Percentiles rank a stretch among this genome's conserved stretches.
Evolutionary conservation across 495 filamentous ascomycete species (phyloP).

Genomic region (Chlorociboria aeruginascens): DNA sequence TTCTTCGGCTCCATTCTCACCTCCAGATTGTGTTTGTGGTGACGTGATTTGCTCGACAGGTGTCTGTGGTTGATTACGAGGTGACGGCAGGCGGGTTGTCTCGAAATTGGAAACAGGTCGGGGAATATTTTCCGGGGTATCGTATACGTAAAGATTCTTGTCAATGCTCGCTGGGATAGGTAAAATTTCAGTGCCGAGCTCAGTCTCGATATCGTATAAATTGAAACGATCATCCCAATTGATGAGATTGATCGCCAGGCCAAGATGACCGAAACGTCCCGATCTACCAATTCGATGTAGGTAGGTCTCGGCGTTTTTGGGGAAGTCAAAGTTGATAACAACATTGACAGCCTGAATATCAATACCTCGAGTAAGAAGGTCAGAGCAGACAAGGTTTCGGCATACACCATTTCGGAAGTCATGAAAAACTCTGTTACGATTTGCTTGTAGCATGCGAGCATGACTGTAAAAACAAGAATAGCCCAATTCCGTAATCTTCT

Average conservation of each 20-base stretch:
- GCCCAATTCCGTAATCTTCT: slow-evolving; percentile 97
- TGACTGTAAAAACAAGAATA: slow-evolving; percentile 99
- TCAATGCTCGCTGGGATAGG: slow-evolving; percentile 90
- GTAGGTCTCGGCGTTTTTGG: slow-evolving; percentile 98
- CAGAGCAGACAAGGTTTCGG: slow-evolving; percentile 95
- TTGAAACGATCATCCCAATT: slow-evolving; percentile 99
- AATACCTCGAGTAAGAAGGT: slow-evolving; percentile 95
- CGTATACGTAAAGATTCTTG: slow-evolving; percentile 97
- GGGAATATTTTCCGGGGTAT: slow-evolving; percentile 88
- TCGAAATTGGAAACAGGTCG: slow-evolving; percentile 48
- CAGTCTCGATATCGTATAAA: slow-evolving; percentile 95
- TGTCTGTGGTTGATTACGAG: slow-evolving; percentile 20
- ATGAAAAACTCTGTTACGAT: slow-evolving; percentile 96
- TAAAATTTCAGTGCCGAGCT: slow-evolving; percentile 93
- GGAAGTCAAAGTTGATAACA: slow-evolving; percentile 99
- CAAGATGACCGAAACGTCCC: slow-evolving; percentile 91
- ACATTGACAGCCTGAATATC: slow-evolving; percentile 99
- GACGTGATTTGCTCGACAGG: slow-evolving; percentile 17
- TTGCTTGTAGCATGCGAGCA: slow-evolving; percentile 94
- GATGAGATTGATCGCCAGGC: slow-evolving; percentile 96
- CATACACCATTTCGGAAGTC: slow-evolving; percentile 97
- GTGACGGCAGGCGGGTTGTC: slow-evolving; percentile 14
- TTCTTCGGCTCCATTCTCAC: not conserved
- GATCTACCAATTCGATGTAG: slow-evolving; percentile 97
- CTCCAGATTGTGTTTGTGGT: slow-evolving; percentile 4